Evolutionary conservation across 305 asterid genomes (phyloP), one percentile per base, ranked within the genome.

Genomic region (Fraxinus floribunda): DNA sequence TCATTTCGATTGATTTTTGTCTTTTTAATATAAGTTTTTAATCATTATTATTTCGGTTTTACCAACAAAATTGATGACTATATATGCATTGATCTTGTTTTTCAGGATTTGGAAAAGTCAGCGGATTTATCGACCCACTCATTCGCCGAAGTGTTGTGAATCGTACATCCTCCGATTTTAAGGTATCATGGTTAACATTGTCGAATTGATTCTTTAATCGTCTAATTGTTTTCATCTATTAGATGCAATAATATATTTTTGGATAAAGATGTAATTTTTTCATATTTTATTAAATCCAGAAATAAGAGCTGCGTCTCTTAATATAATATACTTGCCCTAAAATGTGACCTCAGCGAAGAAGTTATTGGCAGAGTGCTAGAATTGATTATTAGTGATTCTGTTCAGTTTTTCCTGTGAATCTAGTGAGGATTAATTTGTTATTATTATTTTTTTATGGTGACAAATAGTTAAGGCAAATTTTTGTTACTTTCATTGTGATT

Each of bases 91-190:
- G 64, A 30, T 30, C 8, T 22, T 24, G 34, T 76, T 9, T 49
- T 24, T 66, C 85, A 90, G 93, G 92, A 85, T 82, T 83, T 68
- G 87, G 84, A n/a, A 86, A 79, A 36, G 10, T 88, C 83, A 71
- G 79, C 71, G 81, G 81, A 79, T 52, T 88, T 60, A 22, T 84
- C 74, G 78, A 78, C 64, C 80, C 70, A 66, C 78, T 84, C 81
- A 10, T 80, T 35, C 86, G 88, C 78, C 82, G 55, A 36, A 77
- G 83, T 78, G 84, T 79, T 72, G 83, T 78, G 82, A 86, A 81
- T 71, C 78, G 26, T 34, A 80, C 84, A 70, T 83, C 87, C 78
- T 80, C 89, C 32, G 90, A 24, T 77, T 41, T 35, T 16, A 89
- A 87, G 90, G 90, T 89, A 52, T 24, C 41, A 24, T 7, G 13